Evolutionary conservation across 371 early-diverging fungal genomes (phyloP), one percentile per base, ranked within the genome.

Genomic region (Rhizopus delemar): DNA sequence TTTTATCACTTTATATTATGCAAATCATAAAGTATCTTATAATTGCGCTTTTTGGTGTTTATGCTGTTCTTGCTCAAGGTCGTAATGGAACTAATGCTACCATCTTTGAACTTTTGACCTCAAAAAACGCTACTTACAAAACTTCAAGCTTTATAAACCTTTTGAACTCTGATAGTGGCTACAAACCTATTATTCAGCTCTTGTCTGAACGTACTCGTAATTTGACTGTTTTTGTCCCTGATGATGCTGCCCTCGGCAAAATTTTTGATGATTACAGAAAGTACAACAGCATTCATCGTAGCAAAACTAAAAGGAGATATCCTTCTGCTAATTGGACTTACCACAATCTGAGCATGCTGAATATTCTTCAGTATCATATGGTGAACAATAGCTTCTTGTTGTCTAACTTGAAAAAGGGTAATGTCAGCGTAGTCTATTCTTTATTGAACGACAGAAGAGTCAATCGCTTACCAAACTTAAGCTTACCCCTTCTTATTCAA

Each of bases 361-460:
- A 78, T 51, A 32, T 78, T 7, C 45, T 75, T 11, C 29, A 53
- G n/a, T 78, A 78, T 45, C 78, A 78, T 51, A 49, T 70, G 12
- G 41, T 69, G 4, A 61, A 73, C 41, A 69, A 66, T 32, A 65
- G 59, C 22, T 51, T 58, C 13, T 22, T 62, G 15, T 55, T 74
- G 33, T 41, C 58, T 7, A 54, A 66, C 5, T 51, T 67, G 46
- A 51, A 57, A 11, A 31, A 28, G 8, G 33, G 35, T 1, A 57
- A 55, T 48, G 52, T 54, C 22, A 53, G 62, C 22, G 34, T 75
- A 34, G 36, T 57, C 5, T 45, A 65, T 16, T 69, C 78, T 4
- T 8, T 69, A 8, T 56, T 67, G 52, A 77, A 61, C 43, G 63
- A 72, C 29, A 57, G 68, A 13, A 56, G 64, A 13, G 46, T 66